A percentile compares a stretch with the other conserved stretches of the same genome.
Evolutionary conservation across 768 basidiomycete genomes (phyloP).

Genomic region (Tephrocybe sp.): DNA sequence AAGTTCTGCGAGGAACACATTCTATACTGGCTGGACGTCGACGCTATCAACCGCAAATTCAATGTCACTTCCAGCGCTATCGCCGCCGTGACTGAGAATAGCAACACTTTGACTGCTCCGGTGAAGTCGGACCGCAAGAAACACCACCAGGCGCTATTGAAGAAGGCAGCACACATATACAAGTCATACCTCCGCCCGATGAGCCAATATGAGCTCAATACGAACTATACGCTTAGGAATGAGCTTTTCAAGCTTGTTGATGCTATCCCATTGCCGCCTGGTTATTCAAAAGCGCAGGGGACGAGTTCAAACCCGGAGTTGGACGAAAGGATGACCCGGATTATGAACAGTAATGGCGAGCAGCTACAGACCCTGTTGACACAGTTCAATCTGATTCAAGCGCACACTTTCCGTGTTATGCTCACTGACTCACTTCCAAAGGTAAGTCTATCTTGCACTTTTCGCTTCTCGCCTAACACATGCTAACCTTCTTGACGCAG

Average conservation of each 20-base stretch:
- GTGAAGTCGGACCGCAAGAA: conserved; percentile 9
- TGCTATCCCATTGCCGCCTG: background rate
- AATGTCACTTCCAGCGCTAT: conserved; percentile 15
- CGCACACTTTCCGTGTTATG: conserved; percentile 17
- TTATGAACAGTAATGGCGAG: conserved; percentile 11
- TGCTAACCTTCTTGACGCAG: conserved; percentile 1
- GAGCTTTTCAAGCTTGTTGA: conserved; percentile 16
- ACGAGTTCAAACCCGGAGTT: background rate
- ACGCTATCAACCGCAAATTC: conserved; percentile 15
- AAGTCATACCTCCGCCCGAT: conserved; percentile 15
- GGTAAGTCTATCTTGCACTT: background rate
- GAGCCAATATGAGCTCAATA: conserved; percentile 16
- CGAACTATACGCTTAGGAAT: conserved; percentile 13
- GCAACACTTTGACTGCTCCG: background rate
- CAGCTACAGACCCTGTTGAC: conserved; percentile 11
- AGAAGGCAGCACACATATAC: conserved; percentile 13
- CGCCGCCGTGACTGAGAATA: background rate
- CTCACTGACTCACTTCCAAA: conserved; percentile 16
- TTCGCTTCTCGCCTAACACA: background rate
- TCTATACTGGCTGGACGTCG: conserved; percentile 16
- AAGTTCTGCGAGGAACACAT: conserved; percentile 18
- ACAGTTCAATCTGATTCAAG: conserved; percentile 14
- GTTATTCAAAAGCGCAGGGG: background rate
- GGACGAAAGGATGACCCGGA: conserved; percentile 9
- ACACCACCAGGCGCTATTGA: conserved; percentile 12